A percentile compares a stretch with the other conserved stretches of the same genome.
phyloP scores from a whole-genome alignment of 441 rosid species.

The Hura crepitans region DNA sequence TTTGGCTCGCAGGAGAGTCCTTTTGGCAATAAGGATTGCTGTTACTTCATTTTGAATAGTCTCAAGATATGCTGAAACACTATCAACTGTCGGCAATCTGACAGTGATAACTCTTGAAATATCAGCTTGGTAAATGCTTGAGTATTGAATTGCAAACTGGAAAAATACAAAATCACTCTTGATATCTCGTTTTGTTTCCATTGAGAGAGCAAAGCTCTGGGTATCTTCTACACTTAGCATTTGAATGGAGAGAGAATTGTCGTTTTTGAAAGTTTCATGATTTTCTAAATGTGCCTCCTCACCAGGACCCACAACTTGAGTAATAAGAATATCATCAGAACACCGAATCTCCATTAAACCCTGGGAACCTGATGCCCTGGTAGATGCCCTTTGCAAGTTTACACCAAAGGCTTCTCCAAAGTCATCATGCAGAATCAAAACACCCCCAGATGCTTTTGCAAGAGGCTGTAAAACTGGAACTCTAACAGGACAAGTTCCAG shows the following conservation, averaged over 20 bases:
- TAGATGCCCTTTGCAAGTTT: conserved; percentile 88
- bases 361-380: conserved; percentile 79
- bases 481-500: conserved; percentile 94
- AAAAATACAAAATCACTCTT: conserved; percentile 65
- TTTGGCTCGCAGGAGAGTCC: conserved; percentile 76
- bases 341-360: conserved; percentile 89
- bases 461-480: conserved; percentile 85
- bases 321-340: conserved; percentile 82
- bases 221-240: conserved; percentile 92
- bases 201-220: conserved; percentile 77
- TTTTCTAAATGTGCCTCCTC: conserved; percentile 78
- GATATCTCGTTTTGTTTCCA: conserved; percentile 86
- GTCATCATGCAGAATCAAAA: conserved; percentile 90
- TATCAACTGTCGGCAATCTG: conserved; percentile 73
- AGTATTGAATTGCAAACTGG: conserved; percentile 78
- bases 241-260: conserved; percentile 61
- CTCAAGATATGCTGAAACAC: conserved; percentile 75
- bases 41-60: conserved; percentile 80
- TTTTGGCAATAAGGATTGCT: conserved; percentile 81
- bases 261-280: conserved; percentile 66
- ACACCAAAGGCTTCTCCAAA: conserved; percentile 98
- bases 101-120: conserved; percentile 79
- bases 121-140: conserved; percentile 83
- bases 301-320: conserved; percentile 94
- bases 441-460: conserved; percentile 92